Evolutionary conservation across 768 basidiomycete species (phyloP).

Genomic region (Rhodocollybia butyracea): DNA sequence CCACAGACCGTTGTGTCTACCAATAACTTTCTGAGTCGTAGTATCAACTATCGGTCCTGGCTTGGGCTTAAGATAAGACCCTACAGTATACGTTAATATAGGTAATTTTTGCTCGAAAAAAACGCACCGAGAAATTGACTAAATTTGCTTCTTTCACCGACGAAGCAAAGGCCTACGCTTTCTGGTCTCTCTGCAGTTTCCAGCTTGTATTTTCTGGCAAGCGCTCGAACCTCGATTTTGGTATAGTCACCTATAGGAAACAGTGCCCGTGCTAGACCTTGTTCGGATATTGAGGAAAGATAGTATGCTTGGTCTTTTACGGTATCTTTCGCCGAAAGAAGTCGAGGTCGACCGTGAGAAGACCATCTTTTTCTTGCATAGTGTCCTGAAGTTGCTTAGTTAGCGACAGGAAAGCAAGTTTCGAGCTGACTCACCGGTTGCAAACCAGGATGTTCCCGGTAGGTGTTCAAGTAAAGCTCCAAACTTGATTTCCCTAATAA

Average conservation of each 20-base stretch:
- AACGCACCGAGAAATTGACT: conserved; percentile 65
- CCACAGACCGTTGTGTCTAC: conserved; percentile 75
- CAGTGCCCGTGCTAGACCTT: conserved; percentile 59
- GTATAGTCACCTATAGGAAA: conserved; percentile 71
- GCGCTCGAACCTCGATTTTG: conserved; percentile 70
- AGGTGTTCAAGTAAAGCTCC: conserved; percentile 74
- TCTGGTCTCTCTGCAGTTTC: conserved; percentile 77
- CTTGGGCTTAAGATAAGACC: conserved; percentile 68
- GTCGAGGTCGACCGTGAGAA: conserved; percentile 40
- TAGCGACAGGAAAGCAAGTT: not conserved
- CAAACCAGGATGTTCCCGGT: conserved; percentile 60
- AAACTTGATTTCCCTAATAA: conserved; percentile 82
- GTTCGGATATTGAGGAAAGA: conserved; percentile 72
- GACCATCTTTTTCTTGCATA: conserved; percentile 74
- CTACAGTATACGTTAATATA: conserved; percentile 33
- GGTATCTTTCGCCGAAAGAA: conserved; percentile 52
- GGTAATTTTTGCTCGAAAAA: not conserved
- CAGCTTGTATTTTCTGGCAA: conserved; percentile 58
- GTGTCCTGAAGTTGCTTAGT: conserved; percentile 54
- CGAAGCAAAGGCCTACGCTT: conserved; percentile 94
- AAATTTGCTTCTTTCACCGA: conserved; percentile 78
- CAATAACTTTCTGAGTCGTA: conserved; percentile 50
- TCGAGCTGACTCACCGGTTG: conserved; percentile 56
- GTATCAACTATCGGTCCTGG: conserved; percentile 69
- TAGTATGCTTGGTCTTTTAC: conserved; percentile 93